Base-by-base conservation (phyloP, 352 stramenopile species). In the Phytopythium cucurbitacearum region DNA sequence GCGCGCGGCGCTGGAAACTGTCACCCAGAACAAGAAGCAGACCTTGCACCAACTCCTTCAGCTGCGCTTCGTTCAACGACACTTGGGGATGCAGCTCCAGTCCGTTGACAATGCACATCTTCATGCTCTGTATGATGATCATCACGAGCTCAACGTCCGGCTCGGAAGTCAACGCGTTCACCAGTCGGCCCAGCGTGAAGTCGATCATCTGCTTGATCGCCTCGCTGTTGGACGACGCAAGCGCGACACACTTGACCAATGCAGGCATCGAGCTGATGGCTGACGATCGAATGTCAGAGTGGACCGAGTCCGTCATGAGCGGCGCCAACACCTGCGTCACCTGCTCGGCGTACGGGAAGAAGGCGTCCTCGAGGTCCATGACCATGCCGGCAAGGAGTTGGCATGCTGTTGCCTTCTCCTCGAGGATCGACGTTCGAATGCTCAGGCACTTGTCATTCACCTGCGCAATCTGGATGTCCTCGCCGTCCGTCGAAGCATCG, bases 111-210 rank as follows among this genome's bases (percentile, higher is more conserved):
- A 94, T 64, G 33, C 77, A 91, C 11, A 71, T 69, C 38, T 79
- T 90, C 76, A 94, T 92, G 60, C 73, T 89, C 61, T 94, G 80
- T 76, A 94, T 91, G 56, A 94, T 91, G 54, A 48, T 89, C 56
- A 92, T 69, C 9, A 92, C 81, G 37, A 94, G 64, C 48, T 94
- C 81, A n/a, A 92, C 67, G 21, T 94, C 84, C 0, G 81, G 81
- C 63, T 94, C 84, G 4, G 81, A 90, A 7, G 79, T 87, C 41
- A 94, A 66, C 33, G 84, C 84, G 47, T 89, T 65, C 7, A 94
- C 73, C 34, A 94, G 60, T 2, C 84, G 76, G 37, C 84, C 84
- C 10, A 94, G 73, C 37, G 74, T 80, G 62, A 91, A 94, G 51
- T 94, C 84, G 42, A 92, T 60, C 71, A 92, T 91, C 45, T 94